A percentile compares a stretch with the other conserved stretches of the same genome.
These are phyloP conservation scores for Phyllosticta paracitricarpa DNA, from an alignment of 2,329 filamentous ascomycete genomes.

Conservation along the genomic window DNA sequence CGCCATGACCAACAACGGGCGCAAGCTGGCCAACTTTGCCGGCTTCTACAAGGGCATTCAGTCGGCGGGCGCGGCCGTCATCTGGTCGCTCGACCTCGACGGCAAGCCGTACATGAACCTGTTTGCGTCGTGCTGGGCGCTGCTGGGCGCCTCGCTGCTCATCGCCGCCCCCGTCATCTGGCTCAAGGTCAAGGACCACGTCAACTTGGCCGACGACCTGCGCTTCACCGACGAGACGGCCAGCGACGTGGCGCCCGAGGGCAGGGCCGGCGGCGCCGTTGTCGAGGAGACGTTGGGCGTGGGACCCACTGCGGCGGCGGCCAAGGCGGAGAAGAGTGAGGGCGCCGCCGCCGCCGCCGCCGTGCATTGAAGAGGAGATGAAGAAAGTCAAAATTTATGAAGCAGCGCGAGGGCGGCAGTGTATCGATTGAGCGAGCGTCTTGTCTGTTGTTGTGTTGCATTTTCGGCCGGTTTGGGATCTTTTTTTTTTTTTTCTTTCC, in stretches of 20 bases:
- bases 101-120: slow-evolving; percentile 56
- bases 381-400: background rate
- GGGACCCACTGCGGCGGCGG: too few species aligned
- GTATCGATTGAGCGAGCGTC: background rate
- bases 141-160: slow-evolving; percentile 63
- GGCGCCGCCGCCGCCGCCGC: too few species aligned
- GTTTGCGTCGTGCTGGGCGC: slow-evolving; percentile 66
- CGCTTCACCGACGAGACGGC: slow-evolving; percentile 76
- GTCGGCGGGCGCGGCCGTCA: slow-evolving; percentile 73
- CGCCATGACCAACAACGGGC: slow-evolving; percentile 80
- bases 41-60: slow-evolving; percentile 88
- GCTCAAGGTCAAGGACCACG: slow-evolving; percentile 69
- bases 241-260: slow-evolving; percentile 49
- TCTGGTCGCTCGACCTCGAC: slow-evolving; percentile 57
- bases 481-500: background rate
- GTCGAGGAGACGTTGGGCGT: background rate
- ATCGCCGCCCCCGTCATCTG: slow-evolving; percentile 72
- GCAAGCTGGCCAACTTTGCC: slow-evolving; percentile 83
- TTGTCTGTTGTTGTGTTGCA: background rate
- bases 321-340: background rate
- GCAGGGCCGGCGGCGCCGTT: slow-evolving; percentile 6
- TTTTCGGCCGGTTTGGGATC: background rate
- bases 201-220: slow-evolving; percentile 71
- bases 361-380: background rate
- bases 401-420: background rate